Conservation (phyloP, 805 yeast genomes). For the Kluyveromyces lactis region DNA sequence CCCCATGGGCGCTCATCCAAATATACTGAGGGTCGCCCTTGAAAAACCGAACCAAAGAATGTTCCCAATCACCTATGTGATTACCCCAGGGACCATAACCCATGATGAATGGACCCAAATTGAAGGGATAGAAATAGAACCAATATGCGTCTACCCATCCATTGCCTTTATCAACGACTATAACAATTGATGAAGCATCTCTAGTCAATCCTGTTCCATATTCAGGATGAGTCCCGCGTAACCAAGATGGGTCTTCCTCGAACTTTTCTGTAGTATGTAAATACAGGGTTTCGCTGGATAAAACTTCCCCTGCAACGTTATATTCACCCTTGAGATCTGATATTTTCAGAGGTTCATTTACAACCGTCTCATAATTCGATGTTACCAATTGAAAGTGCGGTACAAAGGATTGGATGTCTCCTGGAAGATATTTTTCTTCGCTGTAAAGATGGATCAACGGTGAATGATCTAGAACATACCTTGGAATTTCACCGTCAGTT, state of each 20-base stretch:
- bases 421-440: slow-evolving; percentile 82
- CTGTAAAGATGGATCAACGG: slow-evolving; percentile 83
- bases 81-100: slow-evolving; percentile 96
- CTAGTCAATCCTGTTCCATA: slow-evolving; percentile 60
- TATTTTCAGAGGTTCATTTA: slow-evolving; percentile 23
- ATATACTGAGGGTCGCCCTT: slow-evolving; percentile 72
- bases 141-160: slow-evolving; percentile 95
- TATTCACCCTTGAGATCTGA: slow-evolving; percentile 13
- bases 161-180: slow-evolving; percentile 87
- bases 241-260: slow-evolving; percentile 68
- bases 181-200: slow-evolving; percentile 71
- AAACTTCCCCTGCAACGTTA: slow-evolving; percentile 10
- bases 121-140: slow-evolving; percentile 93
- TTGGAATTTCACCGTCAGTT: slow-evolving; percentile 41
- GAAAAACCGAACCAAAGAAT: slow-evolving; percentile 75
- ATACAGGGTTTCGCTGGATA: slow-evolving; percentile 35
- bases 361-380: slow-evolving; percentile 37
- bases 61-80: slow-evolving; percentile 99
- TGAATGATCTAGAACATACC: slow-evolving; percentile 52
- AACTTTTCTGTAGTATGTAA: slow-evolving; percentile 67
- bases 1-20: slow-evolving; percentile 98
- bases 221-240: slow-evolving; percentile 73
- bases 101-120: slow-evolving; percentile 94
- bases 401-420: slow-evolving; percentile 66
- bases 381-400: slow-evolving; percentile 53